These are phyloP conservation scores for Paecilomyces dactylethromorphus DNA, from an alignment of 2,329 filamentous ascomycete genomes.

Conservation along the genomic window DNA sequence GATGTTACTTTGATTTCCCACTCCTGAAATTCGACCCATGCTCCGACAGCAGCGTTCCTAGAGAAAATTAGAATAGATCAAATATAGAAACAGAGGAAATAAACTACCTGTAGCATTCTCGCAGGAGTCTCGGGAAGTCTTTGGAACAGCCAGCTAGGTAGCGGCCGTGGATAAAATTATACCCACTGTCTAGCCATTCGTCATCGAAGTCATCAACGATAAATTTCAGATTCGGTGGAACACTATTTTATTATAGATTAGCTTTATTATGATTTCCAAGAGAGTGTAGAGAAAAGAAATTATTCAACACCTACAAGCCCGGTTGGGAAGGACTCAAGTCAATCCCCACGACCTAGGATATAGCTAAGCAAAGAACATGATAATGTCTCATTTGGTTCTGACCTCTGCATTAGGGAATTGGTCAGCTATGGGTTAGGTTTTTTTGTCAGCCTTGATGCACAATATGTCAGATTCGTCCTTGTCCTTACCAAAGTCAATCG, in stretches of 20 bases:
- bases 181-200: conserved; percentile 50
- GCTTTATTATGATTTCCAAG: no score
- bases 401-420: conserved; percentile 19
- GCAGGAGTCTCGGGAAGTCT: conserved; percentile 48
- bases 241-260: conserved; percentile 9
- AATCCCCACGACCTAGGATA: background rate
- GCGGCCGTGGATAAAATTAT: conserved; percentile 56
- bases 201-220: conserved; percentile 53
- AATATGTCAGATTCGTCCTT: background rate
- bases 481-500: conserved; percentile 2
- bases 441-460: background rate
- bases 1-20: background rate
- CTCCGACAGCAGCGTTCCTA: background rate
- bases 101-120: conserved; percentile 39
- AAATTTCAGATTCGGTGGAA: conserved; percentile 51
- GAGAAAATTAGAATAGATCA: background rate
- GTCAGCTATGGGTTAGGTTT: conserved; percentile 15
- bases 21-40: background rate
- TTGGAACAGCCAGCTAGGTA: conserved; percentile 51
- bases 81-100: background rate
- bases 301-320: background rate
- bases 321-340: conserved; percentile 4
- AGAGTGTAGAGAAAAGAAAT: background rate
- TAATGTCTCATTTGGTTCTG: background rate
- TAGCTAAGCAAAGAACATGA: background rate